Conservation (phyloP, 495 filamentous ascomycete species). For the Talaromyces liani region DNA sequence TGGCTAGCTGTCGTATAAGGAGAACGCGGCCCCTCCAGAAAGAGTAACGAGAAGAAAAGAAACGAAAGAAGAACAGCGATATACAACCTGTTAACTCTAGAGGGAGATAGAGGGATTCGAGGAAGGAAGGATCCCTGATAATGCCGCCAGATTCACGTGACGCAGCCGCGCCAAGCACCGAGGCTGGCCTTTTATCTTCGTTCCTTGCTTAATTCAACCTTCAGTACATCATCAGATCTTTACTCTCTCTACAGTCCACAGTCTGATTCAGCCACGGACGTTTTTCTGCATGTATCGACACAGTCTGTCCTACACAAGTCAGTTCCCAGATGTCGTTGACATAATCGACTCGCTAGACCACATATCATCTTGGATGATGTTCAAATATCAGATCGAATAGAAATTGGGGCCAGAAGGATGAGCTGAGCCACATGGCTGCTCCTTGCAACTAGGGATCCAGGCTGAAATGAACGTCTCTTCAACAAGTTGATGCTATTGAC, state of each 20-base stretch:
- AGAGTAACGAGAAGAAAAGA: not conserved
- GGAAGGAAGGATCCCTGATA: not conserved
- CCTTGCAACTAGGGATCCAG: too few relatives aligned
- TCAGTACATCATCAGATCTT: not conserved
- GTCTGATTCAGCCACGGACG: not conserved
- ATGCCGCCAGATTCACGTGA: conserved; percentile 4
- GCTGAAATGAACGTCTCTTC: too few relatives aligned
- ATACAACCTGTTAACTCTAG: not conserved
- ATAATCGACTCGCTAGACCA: not conserved
- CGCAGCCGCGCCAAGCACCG: not conserved
- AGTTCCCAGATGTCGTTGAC: not conserved
- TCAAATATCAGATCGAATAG: too few relatives aligned
- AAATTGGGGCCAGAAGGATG: too few relatives aligned
- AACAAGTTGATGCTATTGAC: too few relatives aligned
- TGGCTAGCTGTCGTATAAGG: not conserved
- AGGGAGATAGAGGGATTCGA: not conserved
- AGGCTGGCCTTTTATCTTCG: not conserved
- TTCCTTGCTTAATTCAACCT: not conserved
- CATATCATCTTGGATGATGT: too few relatives aligned
- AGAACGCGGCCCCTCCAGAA: not conserved
- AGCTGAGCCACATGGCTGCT: too few relatives aligned
- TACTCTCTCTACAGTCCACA: not conserved
- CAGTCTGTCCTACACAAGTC: not conserved
- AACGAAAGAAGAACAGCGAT: not conserved
- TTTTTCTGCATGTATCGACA: not conserved